Conservation (phyloP, 805 yeast genomes). For the Candida oleophila region DNA sequence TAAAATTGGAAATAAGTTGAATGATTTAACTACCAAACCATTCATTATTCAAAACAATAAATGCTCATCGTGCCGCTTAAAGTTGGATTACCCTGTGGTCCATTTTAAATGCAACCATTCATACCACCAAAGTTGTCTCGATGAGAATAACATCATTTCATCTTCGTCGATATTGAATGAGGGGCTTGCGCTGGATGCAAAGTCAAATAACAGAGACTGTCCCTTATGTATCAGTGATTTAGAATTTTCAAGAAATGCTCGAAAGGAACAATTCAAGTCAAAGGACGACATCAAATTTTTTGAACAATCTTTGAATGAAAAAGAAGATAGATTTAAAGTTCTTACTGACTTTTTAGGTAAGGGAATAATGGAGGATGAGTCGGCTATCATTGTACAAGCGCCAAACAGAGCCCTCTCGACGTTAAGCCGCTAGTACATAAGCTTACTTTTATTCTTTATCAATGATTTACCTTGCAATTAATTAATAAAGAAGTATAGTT, state of each 20-base stretch:
- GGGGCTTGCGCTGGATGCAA: not conserved
- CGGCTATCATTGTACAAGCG: slow-evolving; percentile 4
- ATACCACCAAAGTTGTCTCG: slow-evolving; percentile 78
- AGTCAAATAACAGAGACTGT: slow-evolving; percentile 41
- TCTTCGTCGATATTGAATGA: slow-evolving; percentile 7
- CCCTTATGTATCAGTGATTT: slow-evolving; percentile 75
- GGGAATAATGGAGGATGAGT: slow-evolving; percentile 69
- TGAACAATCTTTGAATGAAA: slow-evolving; percentile 50
- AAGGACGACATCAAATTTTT: slow-evolving; percentile 66
- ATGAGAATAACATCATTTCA: slow-evolving; percentile 38
- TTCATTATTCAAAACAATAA: slow-evolving; percentile 57
- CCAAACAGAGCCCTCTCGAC: not conserved
- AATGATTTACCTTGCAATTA: too few relatives aligned
- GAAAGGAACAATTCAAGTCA: slow-evolving; percentile 58
- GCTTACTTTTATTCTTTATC: too few relatives aligned
- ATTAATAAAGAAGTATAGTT: too few relatives aligned
- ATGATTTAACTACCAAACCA: slow-evolving; percentile 45
- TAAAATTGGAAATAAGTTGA: slow-evolving; percentile 52
- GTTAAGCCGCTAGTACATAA: too few relatives aligned
- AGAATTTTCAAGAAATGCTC: slow-evolving; percentile 60
- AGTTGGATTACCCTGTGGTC: slow-evolving; percentile 73
- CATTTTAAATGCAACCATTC: slow-evolving; percentile 88
- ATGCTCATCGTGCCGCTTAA: slow-evolving; percentile 64
- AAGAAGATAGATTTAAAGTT: slow-evolving; percentile 67
- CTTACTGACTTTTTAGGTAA: slow-evolving; percentile 82